phyloP scores from a whole-genome alignment of 1,139 yeast genomes.

The Taphrina deformans region DNA sequence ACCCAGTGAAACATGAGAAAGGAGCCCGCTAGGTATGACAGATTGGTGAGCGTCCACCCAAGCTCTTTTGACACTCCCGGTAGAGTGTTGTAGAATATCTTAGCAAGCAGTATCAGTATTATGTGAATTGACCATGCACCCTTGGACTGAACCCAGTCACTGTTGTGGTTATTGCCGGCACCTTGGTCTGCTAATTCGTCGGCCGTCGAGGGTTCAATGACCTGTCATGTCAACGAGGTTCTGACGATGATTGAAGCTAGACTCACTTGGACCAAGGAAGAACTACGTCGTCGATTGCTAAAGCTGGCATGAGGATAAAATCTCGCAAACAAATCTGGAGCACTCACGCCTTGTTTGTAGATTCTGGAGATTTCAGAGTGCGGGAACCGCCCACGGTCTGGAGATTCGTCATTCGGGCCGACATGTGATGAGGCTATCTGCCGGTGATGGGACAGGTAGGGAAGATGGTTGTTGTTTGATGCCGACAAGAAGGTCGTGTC shows the following conservation, averaged over 20 bases:
- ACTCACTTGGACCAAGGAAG: constrained; percentile 15
- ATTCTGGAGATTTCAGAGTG: constrained; percentile 1
- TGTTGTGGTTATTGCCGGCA: constrained; percentile 83
- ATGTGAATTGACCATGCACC: constrained; percentile 93
- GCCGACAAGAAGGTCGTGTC: too few species aligned
- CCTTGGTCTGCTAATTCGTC: constrained; percentile 93
- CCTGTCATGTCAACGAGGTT: constrained; percentile 45
- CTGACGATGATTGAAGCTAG: background rate
- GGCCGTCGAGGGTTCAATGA: constrained; percentile 86
- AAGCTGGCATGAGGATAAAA: background rate
- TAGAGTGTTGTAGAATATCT: constrained; percentile 72
- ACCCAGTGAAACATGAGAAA: constrained; percentile 95
- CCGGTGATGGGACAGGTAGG: background rate
- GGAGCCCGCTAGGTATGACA: constrained; percentile 76
- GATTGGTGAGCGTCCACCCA: constrained; percentile 91
- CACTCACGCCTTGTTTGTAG: background rate
- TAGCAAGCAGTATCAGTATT: constrained; percentile 71
- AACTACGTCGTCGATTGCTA: constrained; percentile 24
- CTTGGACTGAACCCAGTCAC: constrained; percentile 92
- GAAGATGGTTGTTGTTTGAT: background rate
- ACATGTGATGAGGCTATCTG: constrained; percentile 2
- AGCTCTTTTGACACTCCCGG: constrained; percentile 77
- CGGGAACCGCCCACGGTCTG: constrained; percentile 17
- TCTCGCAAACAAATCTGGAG: background rate
- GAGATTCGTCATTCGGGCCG: constrained; percentile 14